Evolutionary conservation across 768 basidiomycete species (phyloP).

Genomic region (Suillus alpinus): DNA sequence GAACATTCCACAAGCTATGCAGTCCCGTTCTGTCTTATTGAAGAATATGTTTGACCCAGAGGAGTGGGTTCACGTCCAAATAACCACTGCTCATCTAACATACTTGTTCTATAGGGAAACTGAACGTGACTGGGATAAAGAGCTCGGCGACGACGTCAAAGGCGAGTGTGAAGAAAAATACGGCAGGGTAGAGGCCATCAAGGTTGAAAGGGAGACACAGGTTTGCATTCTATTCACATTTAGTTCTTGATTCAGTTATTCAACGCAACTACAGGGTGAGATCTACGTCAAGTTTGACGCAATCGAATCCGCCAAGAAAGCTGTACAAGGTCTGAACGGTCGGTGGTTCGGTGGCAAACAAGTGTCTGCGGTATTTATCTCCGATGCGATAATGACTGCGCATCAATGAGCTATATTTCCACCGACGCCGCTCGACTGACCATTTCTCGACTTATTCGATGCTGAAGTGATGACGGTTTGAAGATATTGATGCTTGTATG

Average conservation of each 20-base stretch:
- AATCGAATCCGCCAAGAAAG: conserved; percentile 77
- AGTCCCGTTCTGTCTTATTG: conserved; percentile 84
- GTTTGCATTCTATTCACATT: conserved; percentile 42
- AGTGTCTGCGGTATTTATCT: conserved; percentile 84
- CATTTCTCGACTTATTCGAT: conserved; percentile 22
- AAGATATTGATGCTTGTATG: conserved; percentile 31
- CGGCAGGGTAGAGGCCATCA: conserved; percentile 82
- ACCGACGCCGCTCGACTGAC: conserved; percentile 17
- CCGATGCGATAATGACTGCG: conserved; percentile 92
- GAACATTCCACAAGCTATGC: conserved; percentile 80
- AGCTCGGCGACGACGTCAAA: conserved; percentile 95
- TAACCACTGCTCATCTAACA: neutral
- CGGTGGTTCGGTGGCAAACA: conserved; percentile 96
- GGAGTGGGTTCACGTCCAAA: conserved; percentile 56
- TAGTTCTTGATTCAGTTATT: conserved; percentile 4
- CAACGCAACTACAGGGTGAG: conserved; percentile 68
- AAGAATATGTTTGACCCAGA: conserved; percentile 99
- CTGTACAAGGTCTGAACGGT: conserved; percentile 88
- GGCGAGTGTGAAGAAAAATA: conserved; percentile 91
- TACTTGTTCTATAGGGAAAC: conserved; percentile 65
- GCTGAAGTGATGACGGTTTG: conserved; percentile 23
- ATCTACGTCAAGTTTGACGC: conserved; percentile 92
- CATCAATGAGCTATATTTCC: conserved; percentile 54
- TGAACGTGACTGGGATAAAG: conserved; percentile 94
- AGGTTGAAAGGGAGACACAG: conserved; percentile 91